Conservation (phyloP, 164 flowering plant species). For the Buxus sempervirens region DNA sequence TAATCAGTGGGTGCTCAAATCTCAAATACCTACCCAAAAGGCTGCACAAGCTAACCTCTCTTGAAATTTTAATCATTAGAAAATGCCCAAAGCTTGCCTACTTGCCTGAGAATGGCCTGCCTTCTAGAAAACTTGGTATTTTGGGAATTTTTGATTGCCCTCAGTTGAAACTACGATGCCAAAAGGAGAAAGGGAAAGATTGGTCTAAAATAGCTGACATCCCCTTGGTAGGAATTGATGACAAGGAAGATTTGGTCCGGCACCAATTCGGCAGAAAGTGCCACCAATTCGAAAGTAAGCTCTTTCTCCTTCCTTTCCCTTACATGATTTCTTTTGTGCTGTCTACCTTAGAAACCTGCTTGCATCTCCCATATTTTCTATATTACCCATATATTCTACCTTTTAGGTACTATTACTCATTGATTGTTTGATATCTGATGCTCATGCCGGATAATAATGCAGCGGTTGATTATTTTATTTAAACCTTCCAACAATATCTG, state of each 20-base stretch:
- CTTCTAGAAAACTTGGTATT: conserved; percentile 4
- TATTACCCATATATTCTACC: too few species aligned
- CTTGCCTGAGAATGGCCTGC: conserved; percentile 12
- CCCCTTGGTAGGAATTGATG: background rate
- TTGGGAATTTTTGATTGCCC: conserved; percentile 10
- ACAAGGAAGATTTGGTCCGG: background rate
- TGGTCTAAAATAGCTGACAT: background rate
- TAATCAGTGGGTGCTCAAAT: conserved; percentile 7
- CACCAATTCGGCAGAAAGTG: too few species aligned
- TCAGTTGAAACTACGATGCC: background rate
- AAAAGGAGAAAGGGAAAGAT: background rate
- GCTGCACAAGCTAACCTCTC: conserved; percentile 10
- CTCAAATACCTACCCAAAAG: conserved; percentile 9
- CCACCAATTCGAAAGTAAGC: too few species aligned
- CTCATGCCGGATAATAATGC: too few species aligned
- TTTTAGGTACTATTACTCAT: too few species aligned
- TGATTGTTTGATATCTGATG: too few species aligned
- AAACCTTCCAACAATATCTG: too few species aligned
- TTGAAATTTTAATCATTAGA: conserved; percentile 8
- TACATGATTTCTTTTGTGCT: too few species aligned
- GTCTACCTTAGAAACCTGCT: too few species aligned
- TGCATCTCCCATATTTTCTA: too few species aligned
- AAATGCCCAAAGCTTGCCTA: conserved; percentile 7
- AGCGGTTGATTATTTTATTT: too few species aligned
- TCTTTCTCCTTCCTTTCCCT: background rate